Evolutionary conservation across 495 filamentous ascomycete species (phyloP), one percentile per base, ranked within the genome.

Genomic region (Elasticomyces elasticus): DNA sequence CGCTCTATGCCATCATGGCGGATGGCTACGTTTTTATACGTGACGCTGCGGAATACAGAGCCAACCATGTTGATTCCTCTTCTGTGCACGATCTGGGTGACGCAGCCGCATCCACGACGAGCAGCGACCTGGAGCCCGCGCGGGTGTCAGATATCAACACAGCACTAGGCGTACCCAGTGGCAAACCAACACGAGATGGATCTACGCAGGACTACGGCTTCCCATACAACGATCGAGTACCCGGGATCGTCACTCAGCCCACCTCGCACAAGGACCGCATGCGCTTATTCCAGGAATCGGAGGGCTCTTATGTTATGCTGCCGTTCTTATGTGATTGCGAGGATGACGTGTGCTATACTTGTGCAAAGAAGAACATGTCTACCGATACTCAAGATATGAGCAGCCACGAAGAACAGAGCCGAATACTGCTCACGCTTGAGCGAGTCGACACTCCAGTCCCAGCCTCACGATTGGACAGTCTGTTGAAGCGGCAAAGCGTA

Each of bases 11-110:
- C 15, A 2, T 55, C 20, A 55, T 55, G 53, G 23, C 30, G 12
- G 53, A 55, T 24, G 43, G 30, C 27, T 10, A 55, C 23, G 31
- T 20, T 20, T 55, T 55, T 23, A 50, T 55, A 15, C n/a, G 33
- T 17, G 25, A 40, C 5, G 33, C 53, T 2, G 20, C 28, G 7
- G 26, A 20, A 1, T 55, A 11, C 13, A 43, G n/a, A 43, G 20
- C 40, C n/a, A n/a, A n/a, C n/a, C n/a, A n/a, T n/a, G n/a, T n/a
- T n/a, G n/a, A n/a, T n/a, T n/a, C n/a, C n/a, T n/a, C n/a, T n/a
- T n/a, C n/a, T n/a, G 31, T 10, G 31, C n/a, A n/a, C 10, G 31
- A 37, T 37, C 31, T 10, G 10, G 31, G 31, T 37, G n/a, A 10
- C n/a, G 31, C 31, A 10, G 31, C 31, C n/a, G n/a, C n/a, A n/a